Conservation (phyloP, 2,329 filamentous ascomycete species). For the Claviceps cyperi region DNA sequence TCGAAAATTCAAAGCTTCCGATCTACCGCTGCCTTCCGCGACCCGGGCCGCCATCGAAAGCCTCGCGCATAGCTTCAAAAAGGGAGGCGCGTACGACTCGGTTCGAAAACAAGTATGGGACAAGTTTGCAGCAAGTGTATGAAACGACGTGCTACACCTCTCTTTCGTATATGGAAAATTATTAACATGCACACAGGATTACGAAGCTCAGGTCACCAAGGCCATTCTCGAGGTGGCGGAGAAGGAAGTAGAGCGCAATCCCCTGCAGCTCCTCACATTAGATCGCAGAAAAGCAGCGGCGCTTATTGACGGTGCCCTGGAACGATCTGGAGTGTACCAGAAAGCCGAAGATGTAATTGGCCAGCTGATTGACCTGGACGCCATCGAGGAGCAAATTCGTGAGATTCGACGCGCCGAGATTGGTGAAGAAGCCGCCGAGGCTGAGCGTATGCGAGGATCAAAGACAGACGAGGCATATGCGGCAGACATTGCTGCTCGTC, state of each 20-base stretch:
- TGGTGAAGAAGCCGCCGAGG: slow-evolving; percentile 51
- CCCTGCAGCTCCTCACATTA: slow-evolving; percentile 54
- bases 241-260: slow-evolving; percentile 61
- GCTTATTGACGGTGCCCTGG: slow-evolving; percentile 64
- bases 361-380: slow-evolving; percentile 49
- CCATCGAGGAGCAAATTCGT: slow-evolving; percentile 56
- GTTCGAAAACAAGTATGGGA: slow-evolving; percentile 66
- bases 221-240: slow-evolving; percentile 56
- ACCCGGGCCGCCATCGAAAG: slow-evolving; percentile 60
- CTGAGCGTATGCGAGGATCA: slow-evolving; percentile 48
- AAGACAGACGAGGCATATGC: slow-evolving; percentile 66
- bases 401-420: slow-evolving; percentile 53
- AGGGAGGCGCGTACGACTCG: slow-evolving; percentile 69
- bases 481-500: slow-evolving; percentile 46
- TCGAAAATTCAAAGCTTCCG: slow-evolving; percentile 54
- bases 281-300: slow-evolving; percentile 61
- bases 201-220: slow-evolving; percentile 51
- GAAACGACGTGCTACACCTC: background rate
- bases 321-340: slow-evolving; percentile 62
- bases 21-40: slow-evolving; percentile 59
- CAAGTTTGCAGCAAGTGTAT: slow-evolving; percentile 56
- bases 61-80: slow-evolving; percentile 70
- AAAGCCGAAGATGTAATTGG: slow-evolving; percentile 54
- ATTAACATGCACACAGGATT: slow-evolving; percentile 36
- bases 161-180: background rate